Evolutionary conservation across 73 alveolate genomes (phyloP), one percentile per base, ranked within the genome.

Genomic region (Blepharisma japonicum): DNA sequence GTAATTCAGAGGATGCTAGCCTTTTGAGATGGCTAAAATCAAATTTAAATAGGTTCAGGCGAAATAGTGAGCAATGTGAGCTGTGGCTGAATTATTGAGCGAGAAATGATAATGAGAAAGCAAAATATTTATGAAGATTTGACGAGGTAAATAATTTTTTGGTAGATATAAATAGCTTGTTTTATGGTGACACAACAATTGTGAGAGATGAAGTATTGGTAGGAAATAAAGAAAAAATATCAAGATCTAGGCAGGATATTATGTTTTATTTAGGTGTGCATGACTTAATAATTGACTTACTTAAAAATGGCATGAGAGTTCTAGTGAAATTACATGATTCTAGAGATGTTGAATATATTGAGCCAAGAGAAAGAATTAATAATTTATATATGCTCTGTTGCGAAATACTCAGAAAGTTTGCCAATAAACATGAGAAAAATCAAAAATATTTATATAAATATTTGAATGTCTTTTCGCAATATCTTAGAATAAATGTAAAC

Each of bases 61-160:
- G 27, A 14, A n/a, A 39, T 18, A n/a, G 32, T 20, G 80, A 70
- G 66, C 80, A 70, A 45, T 9, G 56, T 20, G 80, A 70, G 66
- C 39, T 70, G 9, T 70, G 80, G 80, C 27, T 70, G 42, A 70
- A 70, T 5, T 70, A 70, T 54, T 70, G 80, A 45, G 61, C 11
- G 3, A 8, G 14, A 9, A n/a, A 39, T 7, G 61, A 45, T 2
- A 7, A 11, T 14, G 14, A 18, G 61, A 11, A 70, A 45, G 27
- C 32, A 23, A 45, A 70, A 45, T 45, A 47, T 54, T n/a, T 7
- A 23, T 7, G 38, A n/a, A 18, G 11, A 70, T 70, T 70, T 45
- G 27, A 45, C 9, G 20, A 70, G 27, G 27, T 47, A 8, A 23
- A 11, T 3, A 23, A 45, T 14, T 9, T 70, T 45, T 25, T 70